Base-by-base conservation (phyloP, 768 basidiomycete genomes). In the Pleurotus tuber-regium region DNA sequence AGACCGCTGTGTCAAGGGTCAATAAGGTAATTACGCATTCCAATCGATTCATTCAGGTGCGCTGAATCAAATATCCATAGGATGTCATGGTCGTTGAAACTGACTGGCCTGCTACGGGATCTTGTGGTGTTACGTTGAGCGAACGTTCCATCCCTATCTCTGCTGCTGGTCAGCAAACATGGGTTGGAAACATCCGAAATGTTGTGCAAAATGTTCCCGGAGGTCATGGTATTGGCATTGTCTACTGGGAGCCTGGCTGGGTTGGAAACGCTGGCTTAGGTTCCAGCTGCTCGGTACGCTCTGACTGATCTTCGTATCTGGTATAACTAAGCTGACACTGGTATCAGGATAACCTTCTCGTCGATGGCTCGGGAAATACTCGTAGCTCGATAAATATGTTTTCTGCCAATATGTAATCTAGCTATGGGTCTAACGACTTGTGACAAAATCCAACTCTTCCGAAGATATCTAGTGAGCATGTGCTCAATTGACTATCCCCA, bases 171-270 rank as follows among this genome's bases (percentile, higher is more conserved):
- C 84, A 86, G 60, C 64, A 70, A 16, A 70, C 68, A 1, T 84
- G 82, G 80, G 71, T 80, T 4, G 62, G 69, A 7, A 76, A 72
- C 36, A 81, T 84, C 54, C 71, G 68, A 48, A 72, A 66, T 39
- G 74, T 77, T 2, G 59, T 86, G 21, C 61, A 66, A 16, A 67
- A 63, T 3, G 55, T 84, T 2, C 68, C 77, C n/a, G 76, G 77
- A 8, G 73, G 78, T 6, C 77, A 73, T 63, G 74, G 74, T 8
- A 59, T 72, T 35, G 74, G 76, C 3, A 70, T 78, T 57, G 72
- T 78, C n/a, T 84, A 84, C 59, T 86, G 83, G 83, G 82, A 86
- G 57, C 83, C 83, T 18, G 81, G 71, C 40, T 86, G 83, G 83
- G 70, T 84, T 42, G 81, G 80, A 2, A 82, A 73, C 53, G 81